Conservation (phyloP, 2,329 filamentous ascomycete genomes). For the Ophiostoma novo-ulmi region DNA sequence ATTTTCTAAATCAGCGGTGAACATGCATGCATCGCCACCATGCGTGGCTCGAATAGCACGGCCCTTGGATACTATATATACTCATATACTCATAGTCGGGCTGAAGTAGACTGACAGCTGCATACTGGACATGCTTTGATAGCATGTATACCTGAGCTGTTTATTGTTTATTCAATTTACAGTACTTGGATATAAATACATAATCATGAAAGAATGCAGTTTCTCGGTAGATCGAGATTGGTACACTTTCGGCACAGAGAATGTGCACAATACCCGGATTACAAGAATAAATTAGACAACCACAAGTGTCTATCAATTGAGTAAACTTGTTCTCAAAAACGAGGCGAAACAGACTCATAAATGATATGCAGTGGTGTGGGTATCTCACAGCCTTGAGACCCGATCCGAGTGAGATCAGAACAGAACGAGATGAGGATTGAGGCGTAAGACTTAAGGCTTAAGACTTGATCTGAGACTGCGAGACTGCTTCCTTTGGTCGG, state of each 20-base stretch:
- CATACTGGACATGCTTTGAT: too few species aligned
- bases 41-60: slow-evolving; percentile 1
- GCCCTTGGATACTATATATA: background rate
- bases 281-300: too few species aligned
- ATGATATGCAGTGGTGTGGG: background rate
- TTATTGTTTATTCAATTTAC: background rate
- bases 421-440: background rate
- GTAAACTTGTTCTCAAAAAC: background rate
- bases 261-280: background rate
- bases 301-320: too few species aligned
- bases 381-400: slow-evolving; percentile 9
- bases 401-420: background rate
- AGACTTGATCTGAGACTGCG: background rate
- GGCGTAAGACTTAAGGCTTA: background rate
- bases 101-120: background rate
- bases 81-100: background rate
- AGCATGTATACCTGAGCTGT: background rate
- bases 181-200: background rate
- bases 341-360: slow-evolving; percentile 4
- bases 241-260: background rate
- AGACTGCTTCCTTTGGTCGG: background rate
- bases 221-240: background rate
- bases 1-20: background rate
- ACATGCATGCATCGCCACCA: background rate
- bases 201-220: background rate